Evolutionary conservation across 1,284 basidiomycete species (phyloP).

Genomic region (Hymenochaete sp.): DNA sequence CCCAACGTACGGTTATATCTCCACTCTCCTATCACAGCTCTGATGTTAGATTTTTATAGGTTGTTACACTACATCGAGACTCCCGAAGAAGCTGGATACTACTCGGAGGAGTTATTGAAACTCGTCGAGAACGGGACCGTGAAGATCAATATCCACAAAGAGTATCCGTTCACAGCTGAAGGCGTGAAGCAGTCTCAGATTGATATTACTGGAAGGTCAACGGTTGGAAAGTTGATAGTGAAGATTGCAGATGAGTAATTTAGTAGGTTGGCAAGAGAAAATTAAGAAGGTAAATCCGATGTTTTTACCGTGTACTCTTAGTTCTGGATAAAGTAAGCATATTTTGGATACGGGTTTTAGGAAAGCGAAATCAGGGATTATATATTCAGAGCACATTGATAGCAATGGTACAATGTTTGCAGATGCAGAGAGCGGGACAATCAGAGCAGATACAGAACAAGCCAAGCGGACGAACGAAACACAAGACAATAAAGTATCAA

Average conservation of each 20-base stretch:
- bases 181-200: constrained; percentile 72
- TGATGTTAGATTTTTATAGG: constrained; percentile 27
- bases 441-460: too few species aligned
- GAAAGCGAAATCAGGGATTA: too few species aligned
- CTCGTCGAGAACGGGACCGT: constrained; percentile 54
- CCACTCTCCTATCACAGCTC: background rate
- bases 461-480: too few species aligned
- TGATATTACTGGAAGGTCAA: constrained; percentile 73
- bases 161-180: constrained; percentile 79
- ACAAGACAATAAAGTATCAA: too few species aligned
- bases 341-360: too few species aligned
- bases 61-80: constrained; percentile 63
- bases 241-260: constrained; percentile 36
- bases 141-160: constrained; percentile 66
- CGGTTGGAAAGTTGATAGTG: constrained; percentile 77
- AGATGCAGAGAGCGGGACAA: too few species aligned
- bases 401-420: too few species aligned
- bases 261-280: background rate
- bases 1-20: constrained; percentile 49
- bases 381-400: too few species aligned
- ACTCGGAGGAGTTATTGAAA: constrained; percentile 60
- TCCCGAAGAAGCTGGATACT: constrained; percentile 60
- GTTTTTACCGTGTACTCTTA: too few species aligned
- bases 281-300: too few species aligned
- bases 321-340: too few species aligned